These are phyloP conservation scores for Straminergon stramineum DNA, from an alignment of 225 moss, liverwort and hornwort species.

Conservation along the genomic window DNA sequence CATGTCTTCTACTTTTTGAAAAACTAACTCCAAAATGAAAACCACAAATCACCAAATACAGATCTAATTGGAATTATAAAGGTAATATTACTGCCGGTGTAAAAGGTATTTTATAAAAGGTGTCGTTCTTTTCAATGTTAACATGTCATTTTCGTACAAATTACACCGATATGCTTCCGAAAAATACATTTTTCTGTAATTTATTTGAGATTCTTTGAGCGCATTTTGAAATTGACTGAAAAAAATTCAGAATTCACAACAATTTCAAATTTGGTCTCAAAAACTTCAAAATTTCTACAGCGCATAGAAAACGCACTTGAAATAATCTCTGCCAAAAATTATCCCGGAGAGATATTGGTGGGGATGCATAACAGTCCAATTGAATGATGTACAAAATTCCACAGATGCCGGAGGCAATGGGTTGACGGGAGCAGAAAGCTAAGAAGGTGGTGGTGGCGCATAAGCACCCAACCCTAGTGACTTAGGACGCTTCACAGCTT, in stretches of 20 bases:
- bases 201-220: neutral
- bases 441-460: conserved; percentile 23
- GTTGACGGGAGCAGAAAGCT: neutral
- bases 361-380: neutral
- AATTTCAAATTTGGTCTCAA: neutral
- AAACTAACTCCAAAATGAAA: neutral
- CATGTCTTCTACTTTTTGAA: neutral
- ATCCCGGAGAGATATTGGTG: neutral
- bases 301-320: neutral
- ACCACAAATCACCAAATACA: neutral
- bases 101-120: too few relatives aligned
- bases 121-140: neutral
- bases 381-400: neutral
- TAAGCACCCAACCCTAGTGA: conserved; percentile 94
- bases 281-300: neutral
- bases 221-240: neutral
- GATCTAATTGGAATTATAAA: neutral
- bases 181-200: neutral
- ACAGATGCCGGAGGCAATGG: neutral
- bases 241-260: neutral
- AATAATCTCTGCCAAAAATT: neutral
- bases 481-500: conserved; percentile 74
- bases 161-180: neutral
- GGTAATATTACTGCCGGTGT: too few relatives aligned
- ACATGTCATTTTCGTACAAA: neutral